Conservation (phyloP, 2,329 filamentous ascomycete genomes). For the Penicillium sp. region DNA sequence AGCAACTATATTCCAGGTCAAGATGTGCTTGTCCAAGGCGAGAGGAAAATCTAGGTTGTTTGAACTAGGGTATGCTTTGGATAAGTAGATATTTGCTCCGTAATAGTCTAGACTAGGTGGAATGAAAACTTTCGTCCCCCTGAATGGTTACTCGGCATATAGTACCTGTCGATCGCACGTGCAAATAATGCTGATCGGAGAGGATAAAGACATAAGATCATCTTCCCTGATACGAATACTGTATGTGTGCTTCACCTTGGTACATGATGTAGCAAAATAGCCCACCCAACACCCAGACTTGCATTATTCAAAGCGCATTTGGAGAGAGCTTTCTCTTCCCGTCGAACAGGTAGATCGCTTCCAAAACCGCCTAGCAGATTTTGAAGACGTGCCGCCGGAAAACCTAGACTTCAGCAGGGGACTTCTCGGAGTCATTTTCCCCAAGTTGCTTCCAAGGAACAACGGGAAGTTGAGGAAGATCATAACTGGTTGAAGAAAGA, state of each 20-base stretch:
- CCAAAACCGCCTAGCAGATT: neutral
- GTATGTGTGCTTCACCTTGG: neutral
- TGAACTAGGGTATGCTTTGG: neutral
- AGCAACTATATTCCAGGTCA: neutral
- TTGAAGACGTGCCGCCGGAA: neutral
- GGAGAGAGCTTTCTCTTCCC: neutral
- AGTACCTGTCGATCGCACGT: constrained; percentile 2
- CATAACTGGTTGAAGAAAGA: neutral
- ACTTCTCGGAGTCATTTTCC: neutral
- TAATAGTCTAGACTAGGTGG: neutral
- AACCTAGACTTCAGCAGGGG: neutral
- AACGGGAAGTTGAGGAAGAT: neutral
- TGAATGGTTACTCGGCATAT: constrained; percentile 10
- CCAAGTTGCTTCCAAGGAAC: neutral
- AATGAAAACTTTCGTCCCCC: constrained; percentile 12
- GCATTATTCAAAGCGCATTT: neutral
- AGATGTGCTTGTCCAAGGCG: neutral
- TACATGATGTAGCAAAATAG: neutral
- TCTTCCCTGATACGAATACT: neutral
- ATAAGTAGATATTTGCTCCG: neutral
- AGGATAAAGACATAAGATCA: neutral
- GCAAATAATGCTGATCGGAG: neutral
- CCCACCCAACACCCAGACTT: neutral
- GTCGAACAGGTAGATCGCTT: neutral
- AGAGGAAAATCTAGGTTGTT: neutral